phyloP scores from a whole-genome alignment of 805 yeast genomes.

The Phaffomyces opuntiae region DNA sequence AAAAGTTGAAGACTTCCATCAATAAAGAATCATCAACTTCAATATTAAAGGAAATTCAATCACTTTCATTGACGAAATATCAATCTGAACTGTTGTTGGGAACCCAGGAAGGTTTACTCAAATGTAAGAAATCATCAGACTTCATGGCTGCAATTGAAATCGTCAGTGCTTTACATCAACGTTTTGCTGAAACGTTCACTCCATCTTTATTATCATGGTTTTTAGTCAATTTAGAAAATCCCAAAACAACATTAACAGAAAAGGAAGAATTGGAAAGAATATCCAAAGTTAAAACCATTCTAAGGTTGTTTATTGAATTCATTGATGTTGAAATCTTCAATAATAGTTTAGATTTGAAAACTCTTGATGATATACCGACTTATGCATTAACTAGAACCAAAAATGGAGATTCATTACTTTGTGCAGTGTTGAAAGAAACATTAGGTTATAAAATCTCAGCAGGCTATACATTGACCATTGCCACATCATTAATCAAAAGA shows the following conservation, averaged over 20 bases:
- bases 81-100: conserved; percentile 62
- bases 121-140: conserved; percentile 49
- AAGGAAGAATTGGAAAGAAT: conserved; percentile 39
- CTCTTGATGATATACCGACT: conserved; percentile 37
- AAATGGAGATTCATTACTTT: conserved; percentile 33
- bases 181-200: conserved; percentile 53
- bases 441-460: conserved; percentile 32
- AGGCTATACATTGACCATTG: conserved; percentile 31
- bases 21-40: conserved; percentile 41
- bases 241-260: conserved; percentile 24
- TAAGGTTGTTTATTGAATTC: conserved; percentile 52
- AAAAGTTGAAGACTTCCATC: conserved; percentile 54
- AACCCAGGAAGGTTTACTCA: conserved; percentile 52
- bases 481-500: conserved; percentile 43
- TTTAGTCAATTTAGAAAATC: conserved; percentile 33
- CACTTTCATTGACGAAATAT: conserved; percentile 66
- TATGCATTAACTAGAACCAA: conserved; percentile 31
- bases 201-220: conserved; percentile 38
- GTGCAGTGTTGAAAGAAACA: conserved; percentile 38
- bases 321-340: conserved; percentile 47
- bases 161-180: conserved; percentile 66
- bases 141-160: conserved; percentile 58
- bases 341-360: conserved; percentile 29
- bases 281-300: conserved; percentile 36
- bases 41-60: conserved; percentile 52